These are phyloP conservation scores for Posidonia oceanica DNA, from an alignment of 116 monocot genomes.

Conservation along the genomic window DNA sequence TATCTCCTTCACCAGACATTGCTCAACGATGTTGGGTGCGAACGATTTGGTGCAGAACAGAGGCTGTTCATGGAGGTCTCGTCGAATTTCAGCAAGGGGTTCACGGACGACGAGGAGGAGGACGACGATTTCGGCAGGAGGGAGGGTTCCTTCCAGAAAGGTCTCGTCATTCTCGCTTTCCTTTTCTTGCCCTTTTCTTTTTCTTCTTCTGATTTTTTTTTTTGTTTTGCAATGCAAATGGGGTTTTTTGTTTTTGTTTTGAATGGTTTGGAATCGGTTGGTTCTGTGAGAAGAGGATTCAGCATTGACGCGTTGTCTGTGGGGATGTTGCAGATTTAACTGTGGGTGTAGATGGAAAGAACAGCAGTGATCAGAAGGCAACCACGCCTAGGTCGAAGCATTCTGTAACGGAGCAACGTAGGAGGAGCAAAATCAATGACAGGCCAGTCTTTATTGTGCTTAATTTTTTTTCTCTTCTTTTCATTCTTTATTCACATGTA, in stretches of 20 bases:
- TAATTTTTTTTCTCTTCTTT: no score
- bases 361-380: conserved; percentile 22
- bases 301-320: no score
- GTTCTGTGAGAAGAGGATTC: no score
- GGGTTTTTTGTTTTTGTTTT: background rate
- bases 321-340: conserved; percentile 5
- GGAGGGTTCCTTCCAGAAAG: background rate
- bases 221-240: no score
- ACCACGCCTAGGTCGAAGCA: conserved; percentile 71
- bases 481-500: no score
- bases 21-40: no score
- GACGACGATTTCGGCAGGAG: conserved; percentile 12
- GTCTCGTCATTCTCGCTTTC: background rate
- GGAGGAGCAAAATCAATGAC: conserved; percentile 86
- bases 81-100: conserved; percentile 9
- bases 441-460: conserved; percentile 5
- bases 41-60: no score
- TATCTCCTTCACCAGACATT: no score
- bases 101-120: conserved; percentile 14
- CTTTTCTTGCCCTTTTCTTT: background rate
- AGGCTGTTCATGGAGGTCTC: conserved; percentile 5
- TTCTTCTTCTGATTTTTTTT: no score
- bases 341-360: conserved; percentile 6
- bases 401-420: conserved; percentile 75
- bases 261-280: no score